These are phyloP conservation scores for Penicillium sclerotigenum DNA, from an alignment of 2,329 filamentous ascomycete genomes.

Conservation along the genomic window DNA sequence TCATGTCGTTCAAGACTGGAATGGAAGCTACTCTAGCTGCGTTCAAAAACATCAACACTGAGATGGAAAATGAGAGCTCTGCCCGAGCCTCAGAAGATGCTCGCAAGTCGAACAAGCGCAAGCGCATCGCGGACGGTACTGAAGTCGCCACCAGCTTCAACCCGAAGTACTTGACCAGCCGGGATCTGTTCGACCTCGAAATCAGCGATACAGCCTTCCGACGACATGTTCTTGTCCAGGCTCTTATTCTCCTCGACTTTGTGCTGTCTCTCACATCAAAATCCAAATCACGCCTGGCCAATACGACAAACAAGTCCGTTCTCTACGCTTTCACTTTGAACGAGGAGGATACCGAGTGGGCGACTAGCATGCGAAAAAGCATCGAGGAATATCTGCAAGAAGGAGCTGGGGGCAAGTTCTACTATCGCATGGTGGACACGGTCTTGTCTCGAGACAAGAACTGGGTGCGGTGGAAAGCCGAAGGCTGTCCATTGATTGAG, in stretches of 20 bases:
- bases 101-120: slow-evolving; percentile 67
- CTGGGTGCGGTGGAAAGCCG: slow-evolving; percentile 98
- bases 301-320: slow-evolving; percentile 79
- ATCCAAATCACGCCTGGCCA: slow-evolving; percentile 73
- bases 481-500: slow-evolving; percentile 85
- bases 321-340: slow-evolving; percentile 74
- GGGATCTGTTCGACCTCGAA: slow-evolving; percentile 93
- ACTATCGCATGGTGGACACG: slow-evolving; percentile 94
- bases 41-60: slow-evolving; percentile 69
- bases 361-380: slow-evolving; percentile 67
- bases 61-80: slow-evolving; percentile 63
- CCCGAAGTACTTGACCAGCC: slow-evolving; percentile 96
- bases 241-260: slow-evolving; percentile 91
- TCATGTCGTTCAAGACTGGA: slow-evolving; percentile 62
- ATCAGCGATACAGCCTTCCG: slow-evolving; percentile 93
- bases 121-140: slow-evolving; percentile 59
- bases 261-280: slow-evolving; percentile 82
- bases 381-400: slow-evolving; percentile 82
- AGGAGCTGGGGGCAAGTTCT: slow-evolving; percentile 82
- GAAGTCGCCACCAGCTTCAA: slow-evolving; percentile 77
- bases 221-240: slow-evolving; percentile 90
- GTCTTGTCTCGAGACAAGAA: slow-evolving; percentile 95
- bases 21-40: slow-evolving; percentile 64
- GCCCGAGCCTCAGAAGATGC: slow-evolving; percentile 61
- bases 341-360: slow-evolving; percentile 90